Base-by-base conservation (phyloP, 2,329 filamentous ascomycete genomes). In the Diaporthe sp. region DNA sequence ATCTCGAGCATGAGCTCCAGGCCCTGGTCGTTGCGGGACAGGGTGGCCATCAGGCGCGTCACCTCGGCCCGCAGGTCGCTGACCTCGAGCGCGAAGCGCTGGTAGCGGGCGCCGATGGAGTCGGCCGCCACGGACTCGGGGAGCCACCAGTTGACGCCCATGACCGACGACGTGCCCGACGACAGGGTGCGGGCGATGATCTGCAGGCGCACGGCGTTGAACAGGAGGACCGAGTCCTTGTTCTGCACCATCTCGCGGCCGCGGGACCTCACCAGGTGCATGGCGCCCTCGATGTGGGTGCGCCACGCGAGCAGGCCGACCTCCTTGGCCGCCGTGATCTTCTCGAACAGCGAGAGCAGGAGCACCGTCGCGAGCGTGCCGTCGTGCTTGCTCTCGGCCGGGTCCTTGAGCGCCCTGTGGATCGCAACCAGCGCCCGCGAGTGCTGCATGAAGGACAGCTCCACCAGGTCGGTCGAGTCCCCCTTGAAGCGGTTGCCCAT, bases 111-210 rank as follows among this genome's bases (percentile, higher is more conserved):
- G 0, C 87, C 85, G 6, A 87, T 88, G 10, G 84, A 84, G 55
- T 85, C 81, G 78, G 90, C 88, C 76, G 87, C 85, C 28, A 87
- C 83, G 25, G 86, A 85, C 60, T 90, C 87, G 55, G 84, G 82
- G 34, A 90, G 85, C 91, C 91, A 92, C 89, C 90, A 92, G 34
- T 92, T 89, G 2, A 85, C 83, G 22, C 88, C 89, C 86, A 91
- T 88, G 28, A 84, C 81, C 0, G 90, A 89, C 0, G 87, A 78
- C 53, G 88, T 90, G 34, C 88, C 88, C 0, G 88, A 87, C 15
- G 87, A 88, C 31, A 92, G 83, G 20, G 88, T 88, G 77, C 91
- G 88, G 63, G 92, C 88, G 65, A 91, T 89, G 87, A 92, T 91
- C 78, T 92, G 89, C 1, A 88, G 89, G 75, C 91, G 86, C 13